Evolutionary conservation across 2,329 filamentous ascomycete species (phyloP).

Genomic region (Pseudocercospora ulei): DNA sequence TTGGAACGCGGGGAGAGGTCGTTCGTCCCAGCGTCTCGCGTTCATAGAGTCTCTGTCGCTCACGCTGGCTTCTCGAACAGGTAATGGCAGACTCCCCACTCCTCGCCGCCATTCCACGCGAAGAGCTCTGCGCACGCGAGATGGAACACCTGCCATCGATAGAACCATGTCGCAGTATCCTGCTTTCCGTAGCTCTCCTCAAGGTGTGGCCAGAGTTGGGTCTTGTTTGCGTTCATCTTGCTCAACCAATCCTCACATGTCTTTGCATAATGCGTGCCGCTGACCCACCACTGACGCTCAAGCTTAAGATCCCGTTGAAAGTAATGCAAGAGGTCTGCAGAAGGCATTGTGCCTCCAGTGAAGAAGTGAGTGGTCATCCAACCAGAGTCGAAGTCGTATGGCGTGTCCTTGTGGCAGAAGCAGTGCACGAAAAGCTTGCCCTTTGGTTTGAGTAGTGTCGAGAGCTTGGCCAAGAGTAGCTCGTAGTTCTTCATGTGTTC

Average conservation of each 20-base stretch:
- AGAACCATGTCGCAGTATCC: constrained; percentile 53
- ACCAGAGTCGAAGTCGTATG: constrained; percentile 61
- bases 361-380: constrained; percentile 70
- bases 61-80: constrained; percentile 50
- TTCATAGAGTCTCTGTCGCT: neutral
- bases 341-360: constrained; percentile 63
- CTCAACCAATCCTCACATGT: constrained; percentile 61
- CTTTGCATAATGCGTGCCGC: constrained; percentile 57
- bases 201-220: constrained; percentile 54
- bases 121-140: constrained; percentile 63
- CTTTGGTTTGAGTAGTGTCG: constrained; percentile 49
- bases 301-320: constrained; percentile 56
- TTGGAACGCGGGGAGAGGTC: too few species aligned
- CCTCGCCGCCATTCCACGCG: constrained; percentile 54
- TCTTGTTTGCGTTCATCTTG: constrained; percentile 51
- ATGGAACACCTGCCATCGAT: constrained; percentile 64
- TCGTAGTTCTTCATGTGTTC: constrained; percentile 72
- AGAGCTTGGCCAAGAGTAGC: constrained; percentile 54
- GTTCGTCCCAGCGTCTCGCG: too few species aligned
- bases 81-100: constrained; percentile 59
- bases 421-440: constrained; percentile 63
- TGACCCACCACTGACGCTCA: constrained; percentile 61
- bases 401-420: constrained; percentile 54
- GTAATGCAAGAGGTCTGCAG: constrained; percentile 55
- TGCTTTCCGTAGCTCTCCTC: constrained; percentile 56